Evolutionary conservation across 2,329 filamentous ascomycete genomes (phyloP).

Genomic region (Pseudogymnoascus sp.): DNA sequence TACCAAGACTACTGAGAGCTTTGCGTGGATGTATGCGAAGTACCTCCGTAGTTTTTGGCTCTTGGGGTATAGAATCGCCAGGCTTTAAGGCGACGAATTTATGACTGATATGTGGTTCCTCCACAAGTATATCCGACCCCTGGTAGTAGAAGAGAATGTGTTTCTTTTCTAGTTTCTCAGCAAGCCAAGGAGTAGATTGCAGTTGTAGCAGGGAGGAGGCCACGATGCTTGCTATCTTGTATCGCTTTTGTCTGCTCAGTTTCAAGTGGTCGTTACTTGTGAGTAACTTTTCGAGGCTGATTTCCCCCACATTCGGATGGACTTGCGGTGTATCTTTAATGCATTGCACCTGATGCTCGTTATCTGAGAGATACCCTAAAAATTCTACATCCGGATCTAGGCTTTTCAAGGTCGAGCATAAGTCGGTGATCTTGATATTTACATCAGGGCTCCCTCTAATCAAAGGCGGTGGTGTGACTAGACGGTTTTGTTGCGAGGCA

Average conservation of each 20-base stretch:
- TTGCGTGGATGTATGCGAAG: constrained; percentile 11
- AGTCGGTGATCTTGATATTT: constrained; percentile 13
- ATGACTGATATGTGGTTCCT: constrained; percentile 17
- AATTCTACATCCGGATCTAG: background rate
- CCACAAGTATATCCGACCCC: constrained; percentile 11
- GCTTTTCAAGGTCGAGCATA: constrained; percentile 14
- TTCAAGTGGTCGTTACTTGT: background rate
- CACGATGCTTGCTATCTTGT: constrained; percentile 18
- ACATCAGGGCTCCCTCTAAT: background rate
- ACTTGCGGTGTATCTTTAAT: background rate
- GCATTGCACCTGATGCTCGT: constrained; percentile 10
- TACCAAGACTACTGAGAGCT: constrained; percentile 17
- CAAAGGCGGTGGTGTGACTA: background rate
- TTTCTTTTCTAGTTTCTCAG: constrained; percentile 16
- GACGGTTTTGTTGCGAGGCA: background rate
- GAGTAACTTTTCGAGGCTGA: constrained; percentile 15
- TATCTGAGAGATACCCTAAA: constrained; percentile 16
- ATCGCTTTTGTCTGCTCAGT: constrained; percentile 17
- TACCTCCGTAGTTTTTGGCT: background rate
- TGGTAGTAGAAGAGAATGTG: constrained; percentile 19
- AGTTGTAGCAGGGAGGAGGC: constrained; percentile 21
- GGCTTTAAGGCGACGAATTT: background rate
- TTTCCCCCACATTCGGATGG: constrained; percentile 10
- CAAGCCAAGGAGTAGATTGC: constrained; percentile 20
- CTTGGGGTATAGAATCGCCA: background rate